Percentiles rank a stretch among this genome's conserved stretches.
Conservation (phyloP, 2,329 filamentous ascomycete genomes). For the Venturiaceae sp. region DNA sequence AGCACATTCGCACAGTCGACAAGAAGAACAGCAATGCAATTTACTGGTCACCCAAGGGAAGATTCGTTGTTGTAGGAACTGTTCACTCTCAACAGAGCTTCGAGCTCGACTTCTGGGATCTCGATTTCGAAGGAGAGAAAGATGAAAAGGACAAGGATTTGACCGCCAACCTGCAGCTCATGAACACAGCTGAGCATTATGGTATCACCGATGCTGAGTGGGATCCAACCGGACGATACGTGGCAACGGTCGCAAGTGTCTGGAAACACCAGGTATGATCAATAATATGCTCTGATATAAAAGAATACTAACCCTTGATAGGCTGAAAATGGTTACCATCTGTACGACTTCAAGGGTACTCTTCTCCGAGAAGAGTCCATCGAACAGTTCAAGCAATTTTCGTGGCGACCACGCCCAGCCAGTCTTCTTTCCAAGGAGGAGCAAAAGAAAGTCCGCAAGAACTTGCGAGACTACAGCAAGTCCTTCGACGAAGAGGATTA, state of each 20-base stretch:
- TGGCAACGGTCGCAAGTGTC: slow-evolving; percentile 83
- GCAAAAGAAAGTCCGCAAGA: slow-evolving; percentile 96
- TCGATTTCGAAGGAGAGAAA: slow-evolving; percentile 97
- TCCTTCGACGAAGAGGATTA: slow-evolving; percentile 92
- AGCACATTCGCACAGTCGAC: slow-evolving; percentile 86
- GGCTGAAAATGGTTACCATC: slow-evolving; percentile 99
- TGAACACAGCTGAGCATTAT: slow-evolving; percentile 92
- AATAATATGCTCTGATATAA: neutral
- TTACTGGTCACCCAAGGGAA: slow-evolving; percentile 94
- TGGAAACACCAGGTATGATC: slow-evolving; percentile 88
- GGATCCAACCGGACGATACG: slow-evolving; percentile 92
- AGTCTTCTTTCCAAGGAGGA: slow-evolving; percentile 94
- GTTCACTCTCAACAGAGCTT: slow-evolving; percentile 88
- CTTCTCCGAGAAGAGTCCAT: slow-evolving; percentile 81
- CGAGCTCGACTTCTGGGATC: slow-evolving; percentile 94
- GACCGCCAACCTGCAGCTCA: slow-evolving; percentile 86
- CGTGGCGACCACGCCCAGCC: slow-evolving; percentile 84
- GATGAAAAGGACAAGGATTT: slow-evolving; percentile 88
- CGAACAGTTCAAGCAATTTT: slow-evolving; percentile 96
- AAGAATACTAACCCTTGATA: slow-evolving; percentile 26
- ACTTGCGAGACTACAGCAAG: slow-evolving; percentile 91
- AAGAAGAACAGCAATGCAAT: slow-evolving; percentile 99
- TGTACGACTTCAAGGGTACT: slow-evolving; percentile 93
- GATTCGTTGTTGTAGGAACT: slow-evolving; percentile 90
- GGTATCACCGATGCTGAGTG: slow-evolving; percentile 96